Evolutionary conservation across 257 asterid species (phyloP).

Genomic region (Anisodus tanguticus): DNA sequence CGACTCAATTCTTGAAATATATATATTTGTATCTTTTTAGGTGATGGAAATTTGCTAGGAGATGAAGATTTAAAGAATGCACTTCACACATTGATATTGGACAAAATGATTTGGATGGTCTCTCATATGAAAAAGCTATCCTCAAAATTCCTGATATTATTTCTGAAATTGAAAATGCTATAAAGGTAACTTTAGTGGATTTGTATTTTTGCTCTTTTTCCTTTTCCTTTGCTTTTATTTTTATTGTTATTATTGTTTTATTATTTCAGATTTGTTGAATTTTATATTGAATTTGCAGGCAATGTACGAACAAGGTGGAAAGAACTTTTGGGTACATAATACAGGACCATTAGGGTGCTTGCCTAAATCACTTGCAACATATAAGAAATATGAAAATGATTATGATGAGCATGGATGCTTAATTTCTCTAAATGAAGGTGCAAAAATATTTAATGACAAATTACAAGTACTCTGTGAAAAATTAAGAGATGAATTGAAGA

Average conservation of each 20-base stretch:
- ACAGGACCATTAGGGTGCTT: conserved; percentile 63
- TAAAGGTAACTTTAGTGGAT: conserved; percentile 35
- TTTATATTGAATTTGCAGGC: conserved; percentile 33
- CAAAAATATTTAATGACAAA: conserved; percentile 46
- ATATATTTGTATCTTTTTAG: conserved; percentile 17
- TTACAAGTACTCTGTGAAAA: conserved; percentile 33
- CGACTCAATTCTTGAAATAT: too few species aligned
- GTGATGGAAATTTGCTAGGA: conserved; percentile 37
- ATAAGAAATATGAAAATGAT: conserved; percentile 34
- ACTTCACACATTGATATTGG: conserved; percentile 56
- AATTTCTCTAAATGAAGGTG: conserved; percentile 41
- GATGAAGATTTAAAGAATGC: conserved; percentile 47
- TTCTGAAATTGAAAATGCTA: conserved; percentile 49
- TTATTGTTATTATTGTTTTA: too few species aligned
- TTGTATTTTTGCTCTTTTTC: neutral
- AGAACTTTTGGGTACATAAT: conserved; percentile 53
- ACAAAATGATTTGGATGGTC: conserved; percentile 46
- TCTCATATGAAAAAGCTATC: conserved; percentile 36
- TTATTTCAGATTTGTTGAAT: neutral
- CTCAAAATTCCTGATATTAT: conserved; percentile 48
- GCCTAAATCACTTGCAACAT: conserved; percentile 43
- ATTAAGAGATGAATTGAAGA: conserved; percentile 36
- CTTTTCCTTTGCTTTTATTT: neutral
- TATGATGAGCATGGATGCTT: conserved; percentile 51
- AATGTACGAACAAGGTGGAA: conserved; percentile 45